phyloP scores from a whole-genome alignment of 1,284 basidiomycete species.

The Porogramme epimiltina region DNA sequence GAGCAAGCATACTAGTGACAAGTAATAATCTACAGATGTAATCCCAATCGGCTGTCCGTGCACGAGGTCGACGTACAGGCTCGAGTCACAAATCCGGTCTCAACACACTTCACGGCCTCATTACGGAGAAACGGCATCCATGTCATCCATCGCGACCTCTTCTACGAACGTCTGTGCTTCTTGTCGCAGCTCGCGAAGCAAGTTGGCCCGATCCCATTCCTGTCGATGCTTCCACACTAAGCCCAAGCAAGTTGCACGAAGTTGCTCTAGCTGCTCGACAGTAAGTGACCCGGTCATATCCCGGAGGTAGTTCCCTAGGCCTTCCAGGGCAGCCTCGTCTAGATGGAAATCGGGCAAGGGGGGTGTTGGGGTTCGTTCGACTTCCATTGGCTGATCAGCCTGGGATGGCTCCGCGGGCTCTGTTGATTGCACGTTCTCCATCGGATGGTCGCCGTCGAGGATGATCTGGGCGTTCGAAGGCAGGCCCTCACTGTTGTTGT shows the following conservation, averaged over 20 bases:
- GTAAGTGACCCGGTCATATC: slow-evolving; percentile 60
- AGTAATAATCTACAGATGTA: slow-evolving; percentile 12
- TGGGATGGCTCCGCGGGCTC: slow-evolving; percentile 3
- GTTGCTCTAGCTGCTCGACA: slow-evolving; percentile 92
- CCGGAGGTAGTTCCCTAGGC: slow-evolving; percentile 49
- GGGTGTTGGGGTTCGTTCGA: slow-evolving; percentile 61
- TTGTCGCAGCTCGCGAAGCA: slow-evolving; percentile 61
- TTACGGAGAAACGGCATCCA: slow-evolving; percentile 21
- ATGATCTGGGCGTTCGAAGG: slow-evolving; percentile 10
- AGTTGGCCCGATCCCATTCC: slow-evolving; percentile 80
- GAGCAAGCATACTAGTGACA: slow-evolving; percentile 12
- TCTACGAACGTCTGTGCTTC: slow-evolving; percentile 62
- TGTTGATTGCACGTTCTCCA: slow-evolving; percentile 9
- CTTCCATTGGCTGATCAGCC: slow-evolving; percentile 42
- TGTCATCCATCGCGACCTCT: slow-evolving; percentile 46
- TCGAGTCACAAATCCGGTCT: neutral
- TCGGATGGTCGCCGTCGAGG: slow-evolving; percentile 13
- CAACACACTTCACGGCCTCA: neutral
- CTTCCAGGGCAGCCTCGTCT: slow-evolving; percentile 44
- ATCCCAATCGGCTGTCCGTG: neutral
- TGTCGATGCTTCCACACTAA: slow-evolving; percentile 79
- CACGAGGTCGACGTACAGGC: neutral
- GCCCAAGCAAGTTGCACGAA: slow-evolving; percentile 83
- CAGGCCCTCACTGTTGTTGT: neutral
- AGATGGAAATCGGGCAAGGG: slow-evolving; percentile 69